A percentile compares a stretch with the other conserved stretches of the same genome.
phyloP scores from a whole-genome alignment of 108 stramenopile genomes.

The Nitzschia inconspicua region DNA sequence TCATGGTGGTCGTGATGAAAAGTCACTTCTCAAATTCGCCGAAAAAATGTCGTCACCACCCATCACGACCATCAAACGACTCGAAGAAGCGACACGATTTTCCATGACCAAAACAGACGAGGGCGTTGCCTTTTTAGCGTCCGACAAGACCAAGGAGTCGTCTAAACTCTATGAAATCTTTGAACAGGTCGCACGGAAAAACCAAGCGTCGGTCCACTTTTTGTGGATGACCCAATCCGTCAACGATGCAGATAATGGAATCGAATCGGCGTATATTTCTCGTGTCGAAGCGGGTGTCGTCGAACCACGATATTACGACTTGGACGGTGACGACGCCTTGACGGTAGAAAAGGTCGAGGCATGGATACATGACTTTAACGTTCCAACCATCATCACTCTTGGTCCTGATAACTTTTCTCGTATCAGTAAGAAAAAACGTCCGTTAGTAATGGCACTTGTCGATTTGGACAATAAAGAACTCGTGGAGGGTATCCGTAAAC shows the following conservation, averaged over 20 bases:
- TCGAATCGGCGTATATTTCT: conserved; percentile 33
- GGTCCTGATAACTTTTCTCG: conserved; percentile 70
- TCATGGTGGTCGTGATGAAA: conserved; percentile 53
- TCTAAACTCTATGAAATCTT: conserved; percentile 59
- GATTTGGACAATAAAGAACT: conserved; percentile 39
- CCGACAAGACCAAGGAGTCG: conserved; percentile 44
- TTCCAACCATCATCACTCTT: conserved; percentile 54
- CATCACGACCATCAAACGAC: conserved; percentile 37
- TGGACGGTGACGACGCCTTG: not conserved
- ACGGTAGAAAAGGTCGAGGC: conserved; percentile 16
- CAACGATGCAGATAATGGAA: conserved; percentile 23
- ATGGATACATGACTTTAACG: conserved; percentile 59
- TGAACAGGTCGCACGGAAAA: conserved; percentile 63
- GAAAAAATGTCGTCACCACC: conserved; percentile 59
- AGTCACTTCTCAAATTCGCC: conserved; percentile 64
- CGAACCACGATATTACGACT: conserved; percentile 34
- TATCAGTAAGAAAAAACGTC: conserved; percentile 60
- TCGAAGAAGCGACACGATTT: conserved; percentile 43
- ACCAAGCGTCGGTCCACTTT: conserved; percentile 63
- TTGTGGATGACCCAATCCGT: conserved; percentile 35
- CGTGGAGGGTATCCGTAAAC: conserved; percentile 34
- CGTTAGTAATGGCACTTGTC: conserved; percentile 65
- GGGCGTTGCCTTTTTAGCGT: conserved; percentile 61
- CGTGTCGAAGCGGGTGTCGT: conserved; percentile 9
- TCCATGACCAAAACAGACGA: conserved; percentile 16